Base-by-base conservation (phyloP, 2,329 filamentous ascomycete species). In the Pyrenochaeta sp. region DNA sequence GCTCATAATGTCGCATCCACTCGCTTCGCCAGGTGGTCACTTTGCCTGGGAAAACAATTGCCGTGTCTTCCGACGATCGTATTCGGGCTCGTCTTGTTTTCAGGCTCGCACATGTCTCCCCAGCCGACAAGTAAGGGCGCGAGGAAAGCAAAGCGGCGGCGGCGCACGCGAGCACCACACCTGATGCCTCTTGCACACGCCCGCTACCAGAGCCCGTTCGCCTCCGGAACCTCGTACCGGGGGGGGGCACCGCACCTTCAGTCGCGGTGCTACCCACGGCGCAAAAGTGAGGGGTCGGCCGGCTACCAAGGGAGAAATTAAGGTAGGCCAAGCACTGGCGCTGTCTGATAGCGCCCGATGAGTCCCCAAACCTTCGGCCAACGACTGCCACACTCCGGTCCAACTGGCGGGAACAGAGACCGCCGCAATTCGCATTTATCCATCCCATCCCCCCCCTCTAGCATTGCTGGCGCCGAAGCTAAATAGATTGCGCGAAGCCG, bases 281-380 rank as follows among this genome's bases (percentile, higher is more conserved):
- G 19, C 39, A 39, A 28, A 29, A 17, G 31, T 30, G 44, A 42
- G 40, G 39, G 30, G 19, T 41, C 37, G 21, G 34, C 41, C 39
- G 26, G 31, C 42, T 23, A 41, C 50, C 44, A 50, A 51, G 36
- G 44, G 42, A 56, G 51, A 38, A 43, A 58, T 63, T 65, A 65
- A 65, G 58, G 61, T 64, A 63, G 53, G 60, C 61, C 64, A 68
- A 68, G 63, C 64, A 63, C 57, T 54, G 54, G 47, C 41, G 44
- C 44, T 53, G 40, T 43, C 48, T 35, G 41, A 60, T 60, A 63
- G 58, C 52, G 51, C 41, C 54, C 58, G 48, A 51, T 47, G 31
- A 43, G 24, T 41, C 27, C 27, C 38, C 46, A 47, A 48, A 41
- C 43, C 41, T 51, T 48, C 29, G 35, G 32, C 41, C 34, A 36